Conservation (phyloP, 495 filamentous ascomycete species). For the Cenococcum geophilum region DNA sequence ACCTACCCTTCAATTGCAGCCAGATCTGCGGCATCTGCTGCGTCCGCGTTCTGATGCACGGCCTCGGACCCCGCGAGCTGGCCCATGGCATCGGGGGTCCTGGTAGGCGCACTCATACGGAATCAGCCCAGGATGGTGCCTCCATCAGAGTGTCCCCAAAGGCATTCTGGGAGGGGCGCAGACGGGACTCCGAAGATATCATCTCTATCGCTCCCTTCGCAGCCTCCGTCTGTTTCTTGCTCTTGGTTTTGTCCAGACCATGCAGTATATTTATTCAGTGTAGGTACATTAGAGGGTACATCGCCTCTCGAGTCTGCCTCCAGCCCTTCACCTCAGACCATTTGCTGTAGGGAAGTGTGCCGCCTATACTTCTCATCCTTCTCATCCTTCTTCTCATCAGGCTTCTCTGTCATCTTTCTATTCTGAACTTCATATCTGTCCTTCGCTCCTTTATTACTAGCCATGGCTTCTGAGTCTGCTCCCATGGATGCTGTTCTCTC, state of each 20-base stretch:
- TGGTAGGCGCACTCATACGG: not conserved
- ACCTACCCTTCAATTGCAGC: not conserved
- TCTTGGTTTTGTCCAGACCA: not conserved
- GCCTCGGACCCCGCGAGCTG: not conserved
- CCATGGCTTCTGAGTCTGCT: constrained; percentile 6
- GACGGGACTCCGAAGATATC: not conserved
- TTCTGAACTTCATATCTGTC: not conserved
- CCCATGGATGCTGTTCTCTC: not conserved
- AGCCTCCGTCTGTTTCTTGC: not conserved
- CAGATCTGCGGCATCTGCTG: not conserved
- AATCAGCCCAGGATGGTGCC: not conserved
- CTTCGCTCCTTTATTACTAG: not conserved
- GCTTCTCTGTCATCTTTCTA: not conserved
- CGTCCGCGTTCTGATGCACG: not conserved
- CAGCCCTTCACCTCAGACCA: not conserved
- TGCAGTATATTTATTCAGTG: not conserved
- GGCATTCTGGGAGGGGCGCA: not conserved
- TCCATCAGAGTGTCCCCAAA: not conserved
- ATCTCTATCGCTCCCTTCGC: not conserved
- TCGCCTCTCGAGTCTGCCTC: not conserved
- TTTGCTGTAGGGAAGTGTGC: not conserved
- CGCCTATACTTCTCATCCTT: not conserved
- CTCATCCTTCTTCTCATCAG: not conserved
- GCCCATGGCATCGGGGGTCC: not conserved
- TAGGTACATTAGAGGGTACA: not conserved